These are phyloP conservation scores for Moricandia arvensis DNA, from an alignment of 345 rosid species.

Conservation along the genomic window DNA sequence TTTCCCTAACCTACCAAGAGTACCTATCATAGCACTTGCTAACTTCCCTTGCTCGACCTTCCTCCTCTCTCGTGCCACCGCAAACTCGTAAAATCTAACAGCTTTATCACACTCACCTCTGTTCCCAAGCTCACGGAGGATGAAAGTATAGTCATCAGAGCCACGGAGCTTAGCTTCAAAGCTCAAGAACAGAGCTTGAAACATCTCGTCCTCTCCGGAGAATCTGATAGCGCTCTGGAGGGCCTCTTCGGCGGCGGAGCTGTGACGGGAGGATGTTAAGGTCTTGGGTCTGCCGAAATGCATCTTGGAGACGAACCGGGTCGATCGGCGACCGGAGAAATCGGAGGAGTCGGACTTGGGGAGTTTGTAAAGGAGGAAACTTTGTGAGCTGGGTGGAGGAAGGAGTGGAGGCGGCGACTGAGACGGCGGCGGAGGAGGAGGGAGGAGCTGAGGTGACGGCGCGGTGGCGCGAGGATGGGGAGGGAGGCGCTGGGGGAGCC, in stretches of 20 bases:
- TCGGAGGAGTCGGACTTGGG: slow-evolving; percentile 52
- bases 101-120: slow-evolving; percentile 72
- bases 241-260: slow-evolving; percentile 68
- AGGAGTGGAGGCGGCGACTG: slow-evolving; percentile 10
- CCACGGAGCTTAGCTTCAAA: slow-evolving; percentile 72
- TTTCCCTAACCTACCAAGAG: slow-evolving; percentile 83
- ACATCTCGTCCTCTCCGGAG: slow-evolving; percentile 48
- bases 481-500: slow-evolving; percentile 48
- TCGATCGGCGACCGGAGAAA: slow-evolving; percentile 87
- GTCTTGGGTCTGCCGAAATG: slow-evolving; percentile 72
- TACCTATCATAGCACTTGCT: slow-evolving; percentile 78
- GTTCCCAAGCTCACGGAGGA: slow-evolving; percentile 81
- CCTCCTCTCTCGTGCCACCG: slow-evolving; percentile 59
- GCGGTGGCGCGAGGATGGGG: slow-evolving; percentile 44
- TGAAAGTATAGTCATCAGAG: slow-evolving; percentile 73
- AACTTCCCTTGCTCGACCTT: slow-evolving; percentile 82
- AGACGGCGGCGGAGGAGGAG: slow-evolving; percentile 13
- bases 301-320: slow-evolving; percentile 84
- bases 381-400: slow-evolving; percentile 33
- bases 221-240: slow-evolving; percentile 48
- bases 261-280: slow-evolving; percentile 50
- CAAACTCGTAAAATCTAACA: slow-evolving; percentile 64
- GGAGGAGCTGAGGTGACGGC: slow-evolving; percentile 36
- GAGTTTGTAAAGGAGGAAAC: slow-evolving; percentile 46
- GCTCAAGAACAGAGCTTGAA: slow-evolving; percentile 49